Evolutionary conservation across 768 basidiomycete species (phyloP).

Genomic region (Agaricus sinodeliciosus): DNA sequence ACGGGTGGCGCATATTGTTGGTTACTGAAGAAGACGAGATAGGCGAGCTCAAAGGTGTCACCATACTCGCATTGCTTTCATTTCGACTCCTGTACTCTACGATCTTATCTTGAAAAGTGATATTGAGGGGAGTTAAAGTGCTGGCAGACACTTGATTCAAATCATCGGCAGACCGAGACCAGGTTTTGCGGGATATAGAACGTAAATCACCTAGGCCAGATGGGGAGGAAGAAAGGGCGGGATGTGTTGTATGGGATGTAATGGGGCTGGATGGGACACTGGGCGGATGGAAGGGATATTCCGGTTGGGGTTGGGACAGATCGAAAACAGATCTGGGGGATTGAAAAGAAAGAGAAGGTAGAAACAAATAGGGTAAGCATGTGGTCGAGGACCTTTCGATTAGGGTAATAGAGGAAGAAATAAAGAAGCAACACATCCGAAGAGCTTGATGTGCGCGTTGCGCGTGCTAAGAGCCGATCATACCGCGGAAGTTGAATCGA

Average conservation of each 20-base stretch:
- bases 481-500: conserved; percentile 36
- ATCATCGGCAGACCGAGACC: conserved; percentile 81
- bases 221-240: conserved; percentile 14
- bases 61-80: conserved; percentile 45
- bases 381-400: no score
- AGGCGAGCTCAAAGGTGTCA: conserved; percentile 28
- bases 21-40: conserved; percentile 19
- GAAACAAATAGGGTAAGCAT: no score
- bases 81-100: conserved; percentile 60
- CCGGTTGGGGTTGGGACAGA: conserved; percentile 41
- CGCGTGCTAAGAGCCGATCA: conserved; percentile 1
- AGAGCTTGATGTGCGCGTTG: not conserved
- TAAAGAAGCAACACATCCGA: not conserved
- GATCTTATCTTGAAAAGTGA: conserved; percentile 55
- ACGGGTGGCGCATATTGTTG: conserved; percentile 27
- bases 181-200: conserved; percentile 59
- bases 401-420: not conserved
- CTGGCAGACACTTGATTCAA: conserved; percentile 45
- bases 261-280: conserved; percentile 34
- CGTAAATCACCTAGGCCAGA: conserved; percentile 58
- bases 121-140: conserved; percentile 32
- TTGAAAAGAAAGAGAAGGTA: no score
- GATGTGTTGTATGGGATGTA: conserved; percentile 4
- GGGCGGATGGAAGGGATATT: conserved; percentile 29
- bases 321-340: conserved; percentile 59